A percentile compares a stretch with the other conserved stretches of the same genome.
Conservation (phyloP, 129 eudicot genomes). For the Saussurea involucrata region DNA sequence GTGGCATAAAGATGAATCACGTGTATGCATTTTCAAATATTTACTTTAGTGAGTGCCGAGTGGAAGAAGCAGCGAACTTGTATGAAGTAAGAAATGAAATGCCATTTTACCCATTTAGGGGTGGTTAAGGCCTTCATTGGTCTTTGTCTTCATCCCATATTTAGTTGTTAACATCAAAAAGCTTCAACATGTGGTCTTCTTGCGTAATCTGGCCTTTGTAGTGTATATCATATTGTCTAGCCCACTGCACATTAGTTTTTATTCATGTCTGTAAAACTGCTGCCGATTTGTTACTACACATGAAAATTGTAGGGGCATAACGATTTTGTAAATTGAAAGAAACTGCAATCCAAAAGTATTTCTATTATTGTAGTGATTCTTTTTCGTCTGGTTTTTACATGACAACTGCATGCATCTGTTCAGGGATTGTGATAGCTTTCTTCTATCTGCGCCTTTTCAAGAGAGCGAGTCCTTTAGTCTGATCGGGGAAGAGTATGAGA, state of each 20-base stretch:
- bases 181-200: background rate
- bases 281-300: background rate
- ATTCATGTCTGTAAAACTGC: background rate
- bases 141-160: background rate
- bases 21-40: constrained; percentile 2
- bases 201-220: background rate
- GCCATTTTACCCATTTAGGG: background rate
- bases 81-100: background rate
- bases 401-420: background rate
- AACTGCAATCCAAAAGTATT: background rate
- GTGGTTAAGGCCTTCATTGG: background rate
- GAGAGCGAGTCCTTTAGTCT: constrained; percentile 17
- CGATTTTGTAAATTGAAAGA: background rate
- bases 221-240: background rate
- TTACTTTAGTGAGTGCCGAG: background rate
- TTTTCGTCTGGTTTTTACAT: background rate
- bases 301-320: background rate
- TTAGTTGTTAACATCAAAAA: background rate
- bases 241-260: background rate
- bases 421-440: constrained; percentile 58
- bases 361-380: background rate
- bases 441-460: constrained; percentile 26
- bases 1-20: background rate
- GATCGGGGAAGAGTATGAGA: constrained; percentile 25
- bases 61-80: background rate